Percentiles rank a stretch among this genome's conserved stretches.
Evolutionary conservation across 2,329 filamentous ascomycete species (phyloP).

Genomic region (Exophiala spinifera): DNA sequence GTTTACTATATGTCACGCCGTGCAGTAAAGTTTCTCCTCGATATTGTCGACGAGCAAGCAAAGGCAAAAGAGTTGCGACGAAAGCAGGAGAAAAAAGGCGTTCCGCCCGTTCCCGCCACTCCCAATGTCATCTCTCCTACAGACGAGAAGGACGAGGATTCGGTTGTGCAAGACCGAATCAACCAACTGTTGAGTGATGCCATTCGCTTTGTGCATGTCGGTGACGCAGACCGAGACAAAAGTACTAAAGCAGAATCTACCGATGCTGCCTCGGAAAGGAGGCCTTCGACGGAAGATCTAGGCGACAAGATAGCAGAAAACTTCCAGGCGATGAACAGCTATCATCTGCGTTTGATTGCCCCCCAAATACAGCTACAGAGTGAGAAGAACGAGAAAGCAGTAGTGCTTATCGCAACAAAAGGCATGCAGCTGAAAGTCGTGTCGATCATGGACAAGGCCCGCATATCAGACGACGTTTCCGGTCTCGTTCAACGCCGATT

Average conservation of each 20-base stretch:
- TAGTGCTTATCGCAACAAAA: conserved; percentile 94
- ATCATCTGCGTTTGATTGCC: conserved; percentile 90
- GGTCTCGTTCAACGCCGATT: conserved; percentile 94
- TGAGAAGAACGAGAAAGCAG: conserved; percentile 94
- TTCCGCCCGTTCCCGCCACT: conserved; percentile 13
- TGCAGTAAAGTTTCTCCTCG: conserved; percentile 95
- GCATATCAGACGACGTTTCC: conserved; percentile 87
- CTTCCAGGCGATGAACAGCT: conserved; percentile 87
- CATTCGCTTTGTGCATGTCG: conserved; percentile 73
- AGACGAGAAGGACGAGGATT: conserved; percentile 55
- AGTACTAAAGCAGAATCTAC: conserved; percentile 29
- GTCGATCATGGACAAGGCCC: conserved; percentile 95
- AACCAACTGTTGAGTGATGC: conserved; percentile 81
- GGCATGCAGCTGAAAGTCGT: conserved; percentile 98
- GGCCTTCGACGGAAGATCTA: conserved; percentile 47
- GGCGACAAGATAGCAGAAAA: conserved; percentile 78
- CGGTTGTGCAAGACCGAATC: conserved; percentile 78
- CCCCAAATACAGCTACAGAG: conserved; percentile 98
- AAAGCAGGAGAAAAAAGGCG: conserved; percentile 23
- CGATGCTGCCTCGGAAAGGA: conserved; percentile 36
- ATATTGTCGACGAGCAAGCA: conserved; percentile 92
- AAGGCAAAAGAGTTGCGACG: conserved; percentile 58
- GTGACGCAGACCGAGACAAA: conserved; percentile 50
- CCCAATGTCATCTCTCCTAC: conserved; percentile 34
- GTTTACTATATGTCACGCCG: conserved; percentile 95